phyloP scores from a whole-genome alignment of 2,329 filamentous ascomycete species.

The Cyphellophora attinorum region DNA sequence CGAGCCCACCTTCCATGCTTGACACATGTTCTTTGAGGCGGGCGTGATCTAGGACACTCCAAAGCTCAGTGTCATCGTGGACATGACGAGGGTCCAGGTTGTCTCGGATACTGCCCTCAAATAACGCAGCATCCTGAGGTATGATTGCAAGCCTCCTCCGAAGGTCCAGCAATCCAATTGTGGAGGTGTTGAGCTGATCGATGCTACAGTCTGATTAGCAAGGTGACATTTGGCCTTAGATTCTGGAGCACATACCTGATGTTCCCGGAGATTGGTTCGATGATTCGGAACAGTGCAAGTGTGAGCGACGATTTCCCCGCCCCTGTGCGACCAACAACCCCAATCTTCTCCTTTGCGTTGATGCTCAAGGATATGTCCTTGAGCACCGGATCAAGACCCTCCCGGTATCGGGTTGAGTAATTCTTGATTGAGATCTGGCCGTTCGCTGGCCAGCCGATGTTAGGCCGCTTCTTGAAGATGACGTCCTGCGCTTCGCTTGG shows the following conservation, averaged over 20 bases:
- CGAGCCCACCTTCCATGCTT: constrained; percentile 78
- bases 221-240: neutral
- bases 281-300: constrained; percentile 86
- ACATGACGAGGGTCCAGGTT: constrained; percentile 92
- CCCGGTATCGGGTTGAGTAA: constrained; percentile 87
- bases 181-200: constrained; percentile 78
- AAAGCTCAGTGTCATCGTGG: constrained; percentile 93
- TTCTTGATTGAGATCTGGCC: constrained; percentile 85
- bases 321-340: constrained; percentile 89
- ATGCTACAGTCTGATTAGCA: constrained; percentile 60
- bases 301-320: constrained; percentile 94
- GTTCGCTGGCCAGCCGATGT: constrained; percentile 82
- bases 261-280: constrained; percentile 72
- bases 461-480: constrained; percentile 74
- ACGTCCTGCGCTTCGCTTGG: constrained; percentile 93
- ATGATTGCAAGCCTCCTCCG: constrained; percentile 89
- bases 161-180: constrained; percentile 81
- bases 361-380: constrained; percentile 89
- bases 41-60: constrained; percentile 91
- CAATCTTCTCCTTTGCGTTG: constrained; percentile 95
- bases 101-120: constrained; percentile 85
- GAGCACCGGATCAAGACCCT: constrained; percentile 80
- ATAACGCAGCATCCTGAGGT: constrained; percentile 91
- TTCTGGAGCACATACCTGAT: constrained; percentile 46
- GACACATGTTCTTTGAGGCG: constrained; percentile 83